These are phyloP conservation scores for Chenopodium album DNA, from an alignment of 148 eudicot genomes.

Conservation along the genomic window DNA sequence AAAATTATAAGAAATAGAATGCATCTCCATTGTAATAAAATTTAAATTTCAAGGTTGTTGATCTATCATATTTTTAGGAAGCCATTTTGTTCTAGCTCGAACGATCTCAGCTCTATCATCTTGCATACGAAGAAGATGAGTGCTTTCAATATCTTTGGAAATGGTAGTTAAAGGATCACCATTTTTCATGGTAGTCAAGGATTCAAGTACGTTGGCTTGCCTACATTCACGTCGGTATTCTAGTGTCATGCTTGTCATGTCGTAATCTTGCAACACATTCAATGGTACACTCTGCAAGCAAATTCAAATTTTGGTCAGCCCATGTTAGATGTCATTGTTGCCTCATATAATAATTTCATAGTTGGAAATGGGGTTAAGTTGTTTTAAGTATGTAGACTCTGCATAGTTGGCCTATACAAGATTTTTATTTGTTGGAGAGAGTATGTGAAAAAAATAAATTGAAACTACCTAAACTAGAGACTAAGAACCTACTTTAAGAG, in stretches of 20 bases:
- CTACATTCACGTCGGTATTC: conserved; percentile 83
- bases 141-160: conserved; percentile 41
- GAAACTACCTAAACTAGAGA: too few species aligned
- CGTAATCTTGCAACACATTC: conserved; percentile 55
- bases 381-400: too few species aligned
- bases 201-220: conserved; percentile 64
- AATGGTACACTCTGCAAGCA: conserved; percentile 69
- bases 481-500: too few species aligned
- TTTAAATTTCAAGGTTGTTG: neutral
- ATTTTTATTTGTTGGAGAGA: too few species aligned
- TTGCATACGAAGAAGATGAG: conserved; percentile 70
- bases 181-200: conserved; percentile 45
- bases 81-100: conserved; percentile 74
- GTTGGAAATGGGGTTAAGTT: too few species aligned
- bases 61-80: conserved; percentile 32
- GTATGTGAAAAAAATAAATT: too few species aligned
- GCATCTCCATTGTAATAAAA: neutral
- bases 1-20: too few species aligned
- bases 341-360: too few species aligned
- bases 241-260: conserved; percentile 63
- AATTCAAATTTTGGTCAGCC: neutral
- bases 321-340: neutral
- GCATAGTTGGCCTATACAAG: too few species aligned
- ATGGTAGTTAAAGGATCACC: neutral
- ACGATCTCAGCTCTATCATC: conserved; percentile 64